Evolutionary conservation across 208 protist species (phyloP).

Genomic region (Acanthamoeba polyphaga): DNA sequence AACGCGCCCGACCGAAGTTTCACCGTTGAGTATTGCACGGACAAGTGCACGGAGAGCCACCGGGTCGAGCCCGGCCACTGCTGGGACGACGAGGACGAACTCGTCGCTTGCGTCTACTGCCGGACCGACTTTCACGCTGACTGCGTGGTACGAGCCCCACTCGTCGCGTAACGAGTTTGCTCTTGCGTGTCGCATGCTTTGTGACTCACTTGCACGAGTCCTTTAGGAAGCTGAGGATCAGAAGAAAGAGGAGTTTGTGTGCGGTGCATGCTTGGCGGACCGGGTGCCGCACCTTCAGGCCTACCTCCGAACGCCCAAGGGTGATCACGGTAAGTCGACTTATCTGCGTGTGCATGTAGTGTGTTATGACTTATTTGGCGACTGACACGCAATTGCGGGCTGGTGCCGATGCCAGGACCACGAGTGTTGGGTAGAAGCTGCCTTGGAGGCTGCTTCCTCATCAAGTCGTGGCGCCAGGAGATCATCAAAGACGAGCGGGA

Average conservation of each 20-base stretch:
- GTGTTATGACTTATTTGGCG: background rate
- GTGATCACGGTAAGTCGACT: background rate
- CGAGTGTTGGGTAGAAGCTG: background rate
- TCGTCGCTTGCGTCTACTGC: conserved; percentile 24
- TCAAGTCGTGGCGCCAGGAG: conserved; percentile 21
- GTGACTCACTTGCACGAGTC: background rate
- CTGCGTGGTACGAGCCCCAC: background rate
- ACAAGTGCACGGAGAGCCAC: background rate
- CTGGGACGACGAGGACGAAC: conserved; percentile 37
- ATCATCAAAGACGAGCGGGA: conserved; percentile 5
- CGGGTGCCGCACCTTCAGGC: conserved; percentile 4
- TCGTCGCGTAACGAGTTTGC: background rate
- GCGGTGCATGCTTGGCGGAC: background rate
- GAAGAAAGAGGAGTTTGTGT: conserved; percentile 25
- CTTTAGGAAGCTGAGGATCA: background rate
- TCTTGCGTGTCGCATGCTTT: background rate
- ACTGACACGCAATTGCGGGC: background rate
- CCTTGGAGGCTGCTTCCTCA: conserved; percentile 55
- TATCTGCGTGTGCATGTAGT: background rate
- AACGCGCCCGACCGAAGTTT: background rate
- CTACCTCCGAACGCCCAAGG: background rate
- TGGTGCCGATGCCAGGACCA: background rate
- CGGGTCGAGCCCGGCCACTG: background rate
- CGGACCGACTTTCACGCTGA: background rate
- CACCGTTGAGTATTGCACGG: background rate